Base-by-base conservation (phyloP, 2,329 filamentous ascomycete genomes). In the Penicillium vulpinum region DNA sequence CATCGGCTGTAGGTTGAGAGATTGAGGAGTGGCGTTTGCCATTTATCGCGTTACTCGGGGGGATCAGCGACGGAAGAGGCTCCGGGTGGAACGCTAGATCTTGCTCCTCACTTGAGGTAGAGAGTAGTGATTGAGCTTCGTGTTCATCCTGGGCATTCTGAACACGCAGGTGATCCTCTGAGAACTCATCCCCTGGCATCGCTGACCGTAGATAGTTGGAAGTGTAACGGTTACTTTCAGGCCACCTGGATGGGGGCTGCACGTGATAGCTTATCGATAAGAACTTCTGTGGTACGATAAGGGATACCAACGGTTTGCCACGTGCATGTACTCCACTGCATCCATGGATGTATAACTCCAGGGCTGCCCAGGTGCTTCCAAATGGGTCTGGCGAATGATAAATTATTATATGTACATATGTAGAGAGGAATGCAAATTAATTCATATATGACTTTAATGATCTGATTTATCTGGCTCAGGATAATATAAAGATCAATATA, bases 111-210 rank as follows among this genome's bases (percentile, higher is more conserved):
- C 60, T 57, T n/a, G 68, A 63, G 18, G 58, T 63, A 47, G 69
- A 67, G 33, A 77, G 67, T 33, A 77, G 66, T 44, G 66, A 66
- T 46, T 68, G 70, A 31, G 66, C 65, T 64, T 76, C 74, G 38
- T 69, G 61, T 46, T 64, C 68, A 54, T 65, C 58, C 54, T 62
- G 63, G 54, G 62, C 68, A 62, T 68, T 58, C 55, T 59, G 65
- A 57, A 69, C 73, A 68, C 64, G 65, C 63, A 69, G 62, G 57
- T 68, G 67, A 67, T 65, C 66, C 66, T 69, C 61, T 50, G 62
- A 62, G 67, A 62, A 68, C 65, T 77, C 74, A 72, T 74, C 74
- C 67, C 67, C 68, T 64, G 71, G 70, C 75, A 78, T 78, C 65
- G 70, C 74, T 75, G 70, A 70, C 62, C 63, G 48, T 67, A 16